Evolutionary conservation across 1,139 yeast genomes (phyloP), one percentile per base, ranked within the genome.

Genomic region (Schizosaccharomyces versatilis): DNA sequence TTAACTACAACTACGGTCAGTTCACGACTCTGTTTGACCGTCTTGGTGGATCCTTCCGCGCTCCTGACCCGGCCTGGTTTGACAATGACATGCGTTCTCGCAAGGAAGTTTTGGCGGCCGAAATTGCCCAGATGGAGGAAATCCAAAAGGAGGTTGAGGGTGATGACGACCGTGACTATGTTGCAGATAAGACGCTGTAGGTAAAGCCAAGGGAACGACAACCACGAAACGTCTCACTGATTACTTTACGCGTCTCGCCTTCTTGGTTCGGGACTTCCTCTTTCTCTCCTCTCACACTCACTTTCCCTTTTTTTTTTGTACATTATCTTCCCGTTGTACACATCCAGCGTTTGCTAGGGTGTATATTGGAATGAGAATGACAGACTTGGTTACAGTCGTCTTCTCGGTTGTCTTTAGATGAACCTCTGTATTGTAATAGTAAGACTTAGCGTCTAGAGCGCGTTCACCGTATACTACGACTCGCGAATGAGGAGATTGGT

Each of bases 11-110:
- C 73, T 90, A 88, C 65, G 98, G 98, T 41, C 98, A 90, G 71
- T 90, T 90, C 72, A 88, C 97, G 54, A 90, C 98, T 6, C 73
- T 90, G 61, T 90, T 97, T 97, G 98, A 90, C 67, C 80, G 98
- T 69, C 71, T 90, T 56, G 97, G 98, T 56, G 82, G 86, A 51
- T 80, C 95, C 44, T 88, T 90, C 71, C 81, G 97, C 70, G 77
- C 79, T 62, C 98, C 98, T 6, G 97, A 90, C 65, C 78, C 75
- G 65, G 83, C 84, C 60, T 74, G 88, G 62, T 93, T 86, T 67
- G 84, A 79, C 63, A 80, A 76, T 65, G 69, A 75, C 38, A 68
- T 72, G 60, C 77, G 77, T 66, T 73, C 72, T 66, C 80, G 79
- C 59, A 70, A 73, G 63, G 70, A 72, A 60, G 74, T 80, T 51